phyloP scores from a whole-genome alignment of 352 stramenopile genomes.

The Globisporangium lucens region DNA sequence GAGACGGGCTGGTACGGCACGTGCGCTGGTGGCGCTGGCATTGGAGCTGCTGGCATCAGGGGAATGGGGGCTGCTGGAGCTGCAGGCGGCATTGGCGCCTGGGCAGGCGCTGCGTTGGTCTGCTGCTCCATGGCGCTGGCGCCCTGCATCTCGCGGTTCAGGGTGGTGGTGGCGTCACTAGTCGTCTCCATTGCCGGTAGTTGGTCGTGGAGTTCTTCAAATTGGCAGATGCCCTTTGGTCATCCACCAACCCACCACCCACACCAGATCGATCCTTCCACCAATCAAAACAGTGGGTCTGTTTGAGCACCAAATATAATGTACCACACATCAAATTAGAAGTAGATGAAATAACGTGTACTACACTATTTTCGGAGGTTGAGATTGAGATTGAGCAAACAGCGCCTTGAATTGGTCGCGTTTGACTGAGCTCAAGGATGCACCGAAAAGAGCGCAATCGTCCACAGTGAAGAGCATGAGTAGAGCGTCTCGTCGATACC shows the following conservation, averaged over 20 bases:
- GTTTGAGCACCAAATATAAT: not conserved
- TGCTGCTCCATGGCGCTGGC: not conserved
- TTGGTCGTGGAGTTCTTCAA: constrained; percentile 4
- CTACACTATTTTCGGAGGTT: not conserved
- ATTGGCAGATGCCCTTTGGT: constrained; percentile 9
- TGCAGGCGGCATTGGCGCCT: not conserved
- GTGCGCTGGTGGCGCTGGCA: not conserved
- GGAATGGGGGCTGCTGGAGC: not conserved
- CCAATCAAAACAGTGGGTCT: constrained; percentile 29
- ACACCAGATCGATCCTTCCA: constrained; percentile 15
- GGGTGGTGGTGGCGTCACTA: not conserved
- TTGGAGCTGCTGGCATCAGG: not conserved
- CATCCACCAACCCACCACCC: not conserved
- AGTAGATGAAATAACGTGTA: constrained; percentile 8
- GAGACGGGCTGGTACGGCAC: constrained; percentile 20
- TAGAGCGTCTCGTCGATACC: too few relatives aligned
- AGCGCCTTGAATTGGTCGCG: not conserved
- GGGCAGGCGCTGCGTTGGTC: not conserved
- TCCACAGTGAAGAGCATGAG: not conserved
- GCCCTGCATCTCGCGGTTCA: constrained; percentile 12
- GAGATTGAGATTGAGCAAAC: constrained; percentile 6
- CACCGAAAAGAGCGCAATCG: not conserved
- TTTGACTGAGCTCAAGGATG: not conserved
- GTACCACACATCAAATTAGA: not conserved
- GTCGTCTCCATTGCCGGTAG: not conserved